Conservation (phyloP, 2,329 filamentous ascomycete species). For the Chaetomiaceae sp. region DNA sequence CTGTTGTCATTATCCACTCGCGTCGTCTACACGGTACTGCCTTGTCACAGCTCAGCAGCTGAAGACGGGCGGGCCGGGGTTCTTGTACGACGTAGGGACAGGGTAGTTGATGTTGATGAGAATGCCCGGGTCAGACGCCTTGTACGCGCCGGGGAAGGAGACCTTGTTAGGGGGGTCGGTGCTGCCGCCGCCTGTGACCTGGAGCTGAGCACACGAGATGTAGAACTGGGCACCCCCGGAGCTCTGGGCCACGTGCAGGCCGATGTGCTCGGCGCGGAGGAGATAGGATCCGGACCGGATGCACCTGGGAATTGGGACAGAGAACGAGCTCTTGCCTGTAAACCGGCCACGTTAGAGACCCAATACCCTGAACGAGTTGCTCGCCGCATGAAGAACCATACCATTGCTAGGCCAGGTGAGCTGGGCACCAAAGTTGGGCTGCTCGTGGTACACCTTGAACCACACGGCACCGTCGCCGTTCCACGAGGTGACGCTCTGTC, state of each 20-base stretch:
- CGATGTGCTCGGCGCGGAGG: slow-evolving; percentile 46
- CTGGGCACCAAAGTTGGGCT: slow-evolving; percentile 37
- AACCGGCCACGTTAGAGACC: background rate
- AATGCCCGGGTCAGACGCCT: slow-evolving; percentile 39
- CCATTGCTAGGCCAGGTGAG: slow-evolving; percentile 41
- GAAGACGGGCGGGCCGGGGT: slow-evolving; percentile 27
- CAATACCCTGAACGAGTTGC: background rate
- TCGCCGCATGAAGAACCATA: slow-evolving; percentile 11
- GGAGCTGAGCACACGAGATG: slow-evolving; percentile 40
- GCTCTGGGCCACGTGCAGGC: slow-evolving; percentile 39
- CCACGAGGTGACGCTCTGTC: slow-evolving; percentile 35
- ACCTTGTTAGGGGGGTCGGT: slow-evolving; percentile 35
- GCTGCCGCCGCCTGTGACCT: slow-evolving; percentile 40
- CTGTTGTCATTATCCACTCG: too few species aligned
- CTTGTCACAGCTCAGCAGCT: slow-evolving; percentile 20
- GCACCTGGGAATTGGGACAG: slow-evolving; percentile 40
- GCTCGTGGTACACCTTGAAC: slow-evolving; percentile 44
- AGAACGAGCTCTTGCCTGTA: slow-evolving; percentile 33
- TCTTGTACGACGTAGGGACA: slow-evolving; percentile 37
- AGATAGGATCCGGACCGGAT: slow-evolving; percentile 45
- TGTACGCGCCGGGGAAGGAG: slow-evolving; percentile 42
- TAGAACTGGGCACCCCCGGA: slow-evolving; percentile 45
- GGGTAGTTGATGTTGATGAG: slow-evolving; percentile 43
- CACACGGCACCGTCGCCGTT: slow-evolving; percentile 37
- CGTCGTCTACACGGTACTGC: background rate